A percentile compares a stretch with the other conserved stretches of the same genome.
phyloP scores from a whole-genome alignment of 495 filamentous ascomycete species.

The Penicillium bovifimosum region DNA sequence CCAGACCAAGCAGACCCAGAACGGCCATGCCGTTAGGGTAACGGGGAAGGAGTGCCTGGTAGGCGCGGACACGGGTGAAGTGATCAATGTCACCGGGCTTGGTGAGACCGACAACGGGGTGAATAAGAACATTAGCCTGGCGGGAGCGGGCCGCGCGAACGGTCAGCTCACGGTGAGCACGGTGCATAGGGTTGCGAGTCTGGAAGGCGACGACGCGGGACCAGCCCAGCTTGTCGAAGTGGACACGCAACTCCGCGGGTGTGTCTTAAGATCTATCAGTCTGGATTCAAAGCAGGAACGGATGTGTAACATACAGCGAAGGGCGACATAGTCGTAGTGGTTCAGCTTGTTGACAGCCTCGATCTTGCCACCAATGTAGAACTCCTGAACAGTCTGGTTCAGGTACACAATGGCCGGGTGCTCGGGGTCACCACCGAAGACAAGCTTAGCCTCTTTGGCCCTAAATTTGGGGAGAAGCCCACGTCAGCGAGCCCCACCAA shows the following conservation, averaged over 20 bases:
- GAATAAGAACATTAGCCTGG: conserved; percentile 97
- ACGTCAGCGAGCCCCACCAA: conserved; percentile 30
- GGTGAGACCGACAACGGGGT: conserved; percentile 95
- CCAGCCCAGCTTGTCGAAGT: conserved; percentile 99
- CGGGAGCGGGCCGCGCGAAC: conserved; percentile 92
- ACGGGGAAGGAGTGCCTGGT: conserved; percentile 91
- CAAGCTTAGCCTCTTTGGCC: conserved; percentile 80
- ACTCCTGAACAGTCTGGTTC: conserved; percentile 70
- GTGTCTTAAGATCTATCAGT: conserved; percentile 55
- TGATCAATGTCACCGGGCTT: conserved; percentile 99
- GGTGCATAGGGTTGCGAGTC: conserved; percentile 98
- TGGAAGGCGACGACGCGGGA: conserved; percentile 95
- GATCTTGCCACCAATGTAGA: conserved; percentile 91
- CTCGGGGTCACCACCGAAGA: conserved; percentile 89
- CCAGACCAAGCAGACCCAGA: conserved; percentile 87
- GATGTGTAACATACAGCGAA: conserved; percentile 66
- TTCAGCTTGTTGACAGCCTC: conserved; percentile 90
- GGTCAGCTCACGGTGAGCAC: conserved; percentile 93
- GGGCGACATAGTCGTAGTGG: conserved; percentile 97
- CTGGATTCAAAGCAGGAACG: background rate
- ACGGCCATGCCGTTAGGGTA: conserved; percentile 99
- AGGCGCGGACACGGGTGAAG: conserved; percentile 97
- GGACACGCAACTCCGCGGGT: conserved; percentile 85
- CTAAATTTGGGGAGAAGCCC: conserved; percentile 46
- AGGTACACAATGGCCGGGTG: conserved; percentile 93